These are phyloP conservation scores for Aureobasidium sp. DNA, from an alignment of 2,329 filamentous ascomycete species.

Conservation along the genomic window DNA sequence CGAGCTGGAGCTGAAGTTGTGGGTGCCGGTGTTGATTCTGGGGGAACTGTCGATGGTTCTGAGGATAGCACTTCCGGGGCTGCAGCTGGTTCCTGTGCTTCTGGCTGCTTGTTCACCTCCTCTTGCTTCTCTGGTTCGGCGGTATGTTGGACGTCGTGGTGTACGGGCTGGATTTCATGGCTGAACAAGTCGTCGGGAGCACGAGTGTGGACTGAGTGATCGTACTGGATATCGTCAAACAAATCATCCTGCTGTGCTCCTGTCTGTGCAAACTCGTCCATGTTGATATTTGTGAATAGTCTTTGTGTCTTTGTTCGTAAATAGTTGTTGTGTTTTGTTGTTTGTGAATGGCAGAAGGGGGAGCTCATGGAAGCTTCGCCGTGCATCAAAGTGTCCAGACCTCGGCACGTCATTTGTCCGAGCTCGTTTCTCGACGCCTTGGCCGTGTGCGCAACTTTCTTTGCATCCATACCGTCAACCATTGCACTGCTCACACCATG, in stretches of 20 bases:
- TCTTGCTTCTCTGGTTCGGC: conserved; percentile 15
- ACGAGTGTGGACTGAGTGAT: conserved; percentile 42
- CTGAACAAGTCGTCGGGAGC: conserved; percentile 43
- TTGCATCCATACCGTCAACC: background rate
- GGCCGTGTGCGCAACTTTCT: background rate
- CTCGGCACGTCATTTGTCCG: conserved; percentile 7
- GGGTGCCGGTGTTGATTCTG: conserved; percentile 15
- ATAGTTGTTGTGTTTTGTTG: background rate
- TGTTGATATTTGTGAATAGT: background rate
- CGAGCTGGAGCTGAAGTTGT: background rate
- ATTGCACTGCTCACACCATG: background rate
- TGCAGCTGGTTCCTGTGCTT: background rate
- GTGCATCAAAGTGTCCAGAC: background rate
- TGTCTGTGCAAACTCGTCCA: conserved; percentile 27
- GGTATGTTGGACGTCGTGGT: background rate
- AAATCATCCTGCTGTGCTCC: conserved; percentile 25
- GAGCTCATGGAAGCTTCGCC: background rate
- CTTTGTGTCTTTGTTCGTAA: background rate
- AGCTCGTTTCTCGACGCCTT: background rate
- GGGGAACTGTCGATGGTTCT: background rate
- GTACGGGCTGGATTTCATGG: conserved; percentile 29
- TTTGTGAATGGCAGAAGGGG: background rate
- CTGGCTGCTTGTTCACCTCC: conserved; percentile 14
- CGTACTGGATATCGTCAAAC: conserved; percentile 26
- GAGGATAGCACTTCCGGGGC: background rate